Base-by-base conservation (phyloP, 2,329 filamentous ascomycete genomes). In the Diaporthe humulicola region DNA sequence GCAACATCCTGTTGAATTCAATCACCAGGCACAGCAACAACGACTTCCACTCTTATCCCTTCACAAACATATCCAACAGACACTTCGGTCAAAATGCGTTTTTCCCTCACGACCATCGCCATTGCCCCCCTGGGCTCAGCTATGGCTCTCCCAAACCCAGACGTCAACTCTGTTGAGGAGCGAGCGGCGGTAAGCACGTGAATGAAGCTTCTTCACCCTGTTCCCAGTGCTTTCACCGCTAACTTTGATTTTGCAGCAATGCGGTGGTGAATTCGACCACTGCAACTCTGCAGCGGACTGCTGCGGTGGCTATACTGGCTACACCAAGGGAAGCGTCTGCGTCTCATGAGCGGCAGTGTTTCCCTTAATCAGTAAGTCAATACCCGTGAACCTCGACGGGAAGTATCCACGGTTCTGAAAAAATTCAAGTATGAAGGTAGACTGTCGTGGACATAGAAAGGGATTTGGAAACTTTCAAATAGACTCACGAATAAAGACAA, bases 191-290 rank as follows among this genome's bases (percentile, higher is more conserved):
- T 67, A 14, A 52, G 64, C 38, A 17, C 14, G 25, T 50, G 4
- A 1, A 0, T 12, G 19, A 22, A 17, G 3, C 2, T 4, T 6
- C 8, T 6, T 22, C 14, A 2, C 6, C n/a, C 4, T 2, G 2
- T 0, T 25, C 17, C 1, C 10, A 33, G 1, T 40, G 30, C 1
- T 3, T 19, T 10, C 1, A 38, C 19, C 7, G 6, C 30, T 54
- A 25, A 69, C 22, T 1, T 9, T n/a, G 0, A 1, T 10, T 19
- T 5, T 28, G 0, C 5, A 69, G 45, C 45, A 40, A 60, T 69
- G 64, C 14, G 64, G 64, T 25, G 22, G 6, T 19, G 64, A 69
- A n/a, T 52, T 52, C n/a, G 64, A 22, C n/a, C 33, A 33, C 6
- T 69, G 64, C 45, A n/a, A 30, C 14, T 50, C 64, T 4, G 42